Base-by-base conservation (phyloP, 2,329 filamentous ascomycete genomes). In the Falciphora oryzae region DNA sequence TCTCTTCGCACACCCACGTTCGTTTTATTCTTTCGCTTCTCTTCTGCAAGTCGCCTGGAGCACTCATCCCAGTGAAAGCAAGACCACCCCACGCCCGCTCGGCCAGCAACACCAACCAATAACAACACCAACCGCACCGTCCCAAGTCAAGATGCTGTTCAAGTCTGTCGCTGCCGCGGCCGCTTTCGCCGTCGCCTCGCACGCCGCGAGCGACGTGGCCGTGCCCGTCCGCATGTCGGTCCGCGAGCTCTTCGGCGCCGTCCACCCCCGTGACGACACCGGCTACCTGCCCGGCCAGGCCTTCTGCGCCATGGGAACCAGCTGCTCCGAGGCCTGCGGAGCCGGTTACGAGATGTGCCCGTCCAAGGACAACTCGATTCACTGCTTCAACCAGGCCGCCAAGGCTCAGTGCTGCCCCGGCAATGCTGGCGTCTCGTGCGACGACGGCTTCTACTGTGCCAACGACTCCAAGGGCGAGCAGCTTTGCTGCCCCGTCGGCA, bases 401-500 rank as follows among this genome's bases (percentile, higher is more conserved):
- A 77, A 79, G 65, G 81, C 88, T 76, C 76, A 74, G 57, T 89
- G 86, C 81, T 89, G 86, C 73, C 77, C 79, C 57, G 80, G 83
- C 70, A 77, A 77, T 69, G 79, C 77, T 67, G 86, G 86, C 76
- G 85, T 85, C 74, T 84, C 85, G 38, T 89, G 86, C 73, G 81
- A 85, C 38, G 73, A 75, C 22, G 85, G 84, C 62, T 89, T 83
- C 78, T 89, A 84, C 79, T 89, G 87, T 77, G 64, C 69, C 6
- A 65, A 56, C 57, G 81, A 84, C n/a, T 81, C 87, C 71, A 73
- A 75, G 63, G 74, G 75, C 64, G 76, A 79, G 65, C 87, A 85
- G 44, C 83, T 83, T 78, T 89, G 86, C 79, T 89, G 86, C 75
- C 84, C 85, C 57, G 75, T 86, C 58, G 78, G 76, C 66, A 78